These are phyloP conservation scores for Tylopilus vinaceipallidus DNA, from an alignment of 768 basidiomycete species.

Conservation along the genomic window DNA sequence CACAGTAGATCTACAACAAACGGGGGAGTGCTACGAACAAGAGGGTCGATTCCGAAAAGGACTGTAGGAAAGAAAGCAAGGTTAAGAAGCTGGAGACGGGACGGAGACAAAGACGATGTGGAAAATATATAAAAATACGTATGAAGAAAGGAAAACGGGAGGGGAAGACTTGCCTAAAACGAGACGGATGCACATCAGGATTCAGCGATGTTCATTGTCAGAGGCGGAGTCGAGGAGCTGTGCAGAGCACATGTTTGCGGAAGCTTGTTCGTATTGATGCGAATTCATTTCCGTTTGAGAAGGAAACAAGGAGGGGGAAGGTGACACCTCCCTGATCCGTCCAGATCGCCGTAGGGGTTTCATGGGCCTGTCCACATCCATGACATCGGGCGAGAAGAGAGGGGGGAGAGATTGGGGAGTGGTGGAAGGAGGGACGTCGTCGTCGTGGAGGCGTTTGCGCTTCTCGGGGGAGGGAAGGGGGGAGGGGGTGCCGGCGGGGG, in stretches of 20 bases:
- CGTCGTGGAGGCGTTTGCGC: constrained; percentile 31
- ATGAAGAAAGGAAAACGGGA: constrained; percentile 17
- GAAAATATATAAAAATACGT: no score
- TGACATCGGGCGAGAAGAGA: constrained; percentile 22
- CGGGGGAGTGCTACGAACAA: constrained; percentile 23
- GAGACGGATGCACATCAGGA: constrained; percentile 13
- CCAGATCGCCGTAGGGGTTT: constrained; percentile 36
- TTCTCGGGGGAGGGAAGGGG: constrained; percentile 35
- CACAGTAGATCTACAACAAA: constrained; percentile 28
- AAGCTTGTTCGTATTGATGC: constrained; percentile 23
- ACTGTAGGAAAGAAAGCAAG: constrained; percentile 17
- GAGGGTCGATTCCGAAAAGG: constrained; percentile 18
- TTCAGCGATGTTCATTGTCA: constrained; percentile 27
- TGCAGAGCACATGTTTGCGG: constrained; percentile 18
- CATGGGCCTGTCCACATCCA: constrained; percentile 33
- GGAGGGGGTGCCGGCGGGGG: constrained; percentile 33
- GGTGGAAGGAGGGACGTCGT: constrained; percentile 13
- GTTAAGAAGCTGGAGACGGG: constrained; percentile 20
- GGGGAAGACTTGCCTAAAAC: constrained; percentile 29
- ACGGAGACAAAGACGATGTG: constrained; percentile 20
- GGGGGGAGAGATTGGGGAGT: constrained; percentile 21
- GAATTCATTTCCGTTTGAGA: constrained; percentile 34
- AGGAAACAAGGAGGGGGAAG: constrained; percentile 22
- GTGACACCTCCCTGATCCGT: constrained; percentile 29
- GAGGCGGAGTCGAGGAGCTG: constrained; percentile 19